Conservation (phyloP, 2,329 filamentous ascomycete species). For the Acephala macrosclerotiorum region DNA sequence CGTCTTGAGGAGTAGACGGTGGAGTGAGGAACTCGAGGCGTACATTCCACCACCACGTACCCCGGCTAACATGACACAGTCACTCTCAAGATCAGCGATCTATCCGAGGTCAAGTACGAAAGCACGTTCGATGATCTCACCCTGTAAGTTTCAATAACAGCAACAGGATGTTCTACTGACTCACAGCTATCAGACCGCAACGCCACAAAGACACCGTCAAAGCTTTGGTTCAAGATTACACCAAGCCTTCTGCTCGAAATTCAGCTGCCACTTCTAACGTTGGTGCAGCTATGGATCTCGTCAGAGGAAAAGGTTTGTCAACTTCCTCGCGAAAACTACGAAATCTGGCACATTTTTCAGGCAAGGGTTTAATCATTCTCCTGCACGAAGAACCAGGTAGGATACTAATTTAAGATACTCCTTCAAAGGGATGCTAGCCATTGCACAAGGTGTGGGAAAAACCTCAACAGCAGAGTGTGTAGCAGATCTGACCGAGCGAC, state of each 20-base stretch:
- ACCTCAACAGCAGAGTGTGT: slow-evolving; percentile 28
- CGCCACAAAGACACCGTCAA: slow-evolving; percentile 17
- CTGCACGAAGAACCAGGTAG: slow-evolving; percentile 53
- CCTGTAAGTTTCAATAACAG: background rate
- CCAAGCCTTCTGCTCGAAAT: background rate
- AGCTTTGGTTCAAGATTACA: slow-evolving; percentile 18
- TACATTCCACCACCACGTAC: background rate
- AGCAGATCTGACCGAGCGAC: slow-evolving; percentile 47
- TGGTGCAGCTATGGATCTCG: slow-evolving; percentile 30
- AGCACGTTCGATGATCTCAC: slow-evolving; percentile 13
- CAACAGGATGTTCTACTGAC: background rate
- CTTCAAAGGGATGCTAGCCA: no score
- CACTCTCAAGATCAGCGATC: slow-evolving; percentile 10
- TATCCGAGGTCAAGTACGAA: slow-evolving; percentile 16
- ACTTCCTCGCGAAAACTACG: background rate
- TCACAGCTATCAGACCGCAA: background rate
- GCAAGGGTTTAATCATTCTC: slow-evolving; percentile 56
- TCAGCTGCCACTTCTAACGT: slow-evolving; percentile 8
- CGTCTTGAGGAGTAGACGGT: slow-evolving; percentile 14
- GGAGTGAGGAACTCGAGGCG: slow-evolving; percentile 7
- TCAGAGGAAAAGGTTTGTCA: slow-evolving; percentile 39
- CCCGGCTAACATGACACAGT: background rate
- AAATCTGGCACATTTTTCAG: slow-evolving; percentile 35
- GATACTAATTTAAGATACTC: background rate
- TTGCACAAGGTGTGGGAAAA: slow-evolving; percentile 24